phyloP scores from a whole-genome alignment of 768 basidiomycete genomes.

The Boletus patriciae region DNA sequence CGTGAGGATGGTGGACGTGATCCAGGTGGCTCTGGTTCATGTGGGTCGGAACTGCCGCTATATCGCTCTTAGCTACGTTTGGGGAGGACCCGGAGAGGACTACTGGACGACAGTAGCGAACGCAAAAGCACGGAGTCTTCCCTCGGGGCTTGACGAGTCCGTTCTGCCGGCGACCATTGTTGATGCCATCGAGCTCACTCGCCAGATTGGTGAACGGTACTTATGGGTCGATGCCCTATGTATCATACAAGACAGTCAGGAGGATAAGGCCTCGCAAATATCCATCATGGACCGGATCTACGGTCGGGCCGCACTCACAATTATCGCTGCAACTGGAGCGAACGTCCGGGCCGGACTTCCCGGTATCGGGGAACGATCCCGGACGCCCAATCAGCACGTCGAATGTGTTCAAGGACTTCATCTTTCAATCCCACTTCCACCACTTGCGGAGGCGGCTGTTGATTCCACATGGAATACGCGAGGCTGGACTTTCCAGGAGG shows the following conservation, averaged over 20 bases:
- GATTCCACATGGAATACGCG: conserved; percentile 19
- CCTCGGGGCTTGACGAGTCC: neutral
- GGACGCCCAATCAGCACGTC: conserved; percentile 16
- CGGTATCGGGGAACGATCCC: conserved; percentile 12
- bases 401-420: conserved; percentile 22
- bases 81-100: conserved; percentile 9
- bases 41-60: conserved; percentile 9
- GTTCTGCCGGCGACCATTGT: conserved; percentile 14
- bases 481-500: conserved; percentile 28
- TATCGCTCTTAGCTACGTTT: conserved; percentile 20
- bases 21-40: conserved; percentile 11
- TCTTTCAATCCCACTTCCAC: conserved; percentile 20
- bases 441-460: conserved; percentile 1
- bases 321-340: conserved; percentile 21
- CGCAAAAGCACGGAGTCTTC: neutral
- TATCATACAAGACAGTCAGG: conserved; percentile 23
- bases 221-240: conserved; percentile 28
- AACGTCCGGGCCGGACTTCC: conserved; percentile 12
- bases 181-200: conserved; percentile 22
- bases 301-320: conserved; percentile 15
- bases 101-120: conserved; percentile 12
- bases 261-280: conserved; percentile 20
- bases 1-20: conserved; percentile 18
- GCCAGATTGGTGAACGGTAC: conserved; percentile 21
- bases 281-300: conserved; percentile 22